Conservation (phyloP, 2,329 filamentous ascomycete species). For the Penicillium sp. region DNA sequence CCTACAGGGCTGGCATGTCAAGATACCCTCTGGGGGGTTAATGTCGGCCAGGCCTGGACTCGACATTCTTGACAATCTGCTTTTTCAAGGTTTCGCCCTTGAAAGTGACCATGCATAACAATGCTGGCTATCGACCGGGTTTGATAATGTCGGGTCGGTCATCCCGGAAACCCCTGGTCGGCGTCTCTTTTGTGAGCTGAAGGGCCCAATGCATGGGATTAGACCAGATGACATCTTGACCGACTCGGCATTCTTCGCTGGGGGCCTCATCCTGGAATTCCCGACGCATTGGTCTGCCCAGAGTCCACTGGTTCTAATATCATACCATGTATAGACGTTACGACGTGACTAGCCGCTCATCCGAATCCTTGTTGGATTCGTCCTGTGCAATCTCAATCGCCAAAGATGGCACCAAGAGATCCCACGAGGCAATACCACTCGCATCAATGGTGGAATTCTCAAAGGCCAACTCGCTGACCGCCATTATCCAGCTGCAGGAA, state of each 20-base stretch:
- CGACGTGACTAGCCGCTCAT: not conserved
- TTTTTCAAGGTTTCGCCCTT: not conserved
- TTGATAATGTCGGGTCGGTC: not conserved
- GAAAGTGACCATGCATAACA: not conserved
- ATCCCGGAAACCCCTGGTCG: not conserved
- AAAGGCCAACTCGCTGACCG: not conserved
- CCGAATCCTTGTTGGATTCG: not conserved
- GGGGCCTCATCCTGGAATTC: not conserved
- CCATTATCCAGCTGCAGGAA: not conserved
- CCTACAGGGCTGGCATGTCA: conserved; percentile 3
- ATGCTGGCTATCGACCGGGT: not conserved
- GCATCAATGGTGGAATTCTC: not conserved
- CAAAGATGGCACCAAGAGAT: not conserved
- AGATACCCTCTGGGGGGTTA: not conserved
- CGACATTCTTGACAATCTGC: not conserved
- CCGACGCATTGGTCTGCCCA: not conserved
- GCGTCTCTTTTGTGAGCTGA: not conserved
- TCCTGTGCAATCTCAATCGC: not conserved
- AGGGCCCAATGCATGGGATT: not conserved
- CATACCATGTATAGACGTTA: not conserved
- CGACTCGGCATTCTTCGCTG: not conserved
- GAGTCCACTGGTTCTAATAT: too few relatives aligned
- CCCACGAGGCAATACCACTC: not conserved
- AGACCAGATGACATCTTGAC: not conserved
- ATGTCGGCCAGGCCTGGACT: not conserved